Conservation (phyloP, 2,329 filamentous ascomycete species). For the Curvularia eragrostidis region DNA sequence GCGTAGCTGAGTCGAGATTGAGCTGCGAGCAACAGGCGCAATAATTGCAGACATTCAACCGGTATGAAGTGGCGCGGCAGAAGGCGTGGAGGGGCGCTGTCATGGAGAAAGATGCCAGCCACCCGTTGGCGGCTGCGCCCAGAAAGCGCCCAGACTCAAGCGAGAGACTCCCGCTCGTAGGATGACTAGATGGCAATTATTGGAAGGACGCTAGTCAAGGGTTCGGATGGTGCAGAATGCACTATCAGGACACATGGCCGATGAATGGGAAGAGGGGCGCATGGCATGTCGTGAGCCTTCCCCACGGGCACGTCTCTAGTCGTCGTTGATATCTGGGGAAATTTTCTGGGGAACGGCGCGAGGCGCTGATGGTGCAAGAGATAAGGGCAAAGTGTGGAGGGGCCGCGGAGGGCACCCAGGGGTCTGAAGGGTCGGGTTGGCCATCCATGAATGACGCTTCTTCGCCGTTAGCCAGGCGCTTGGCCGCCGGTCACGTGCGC, state of each 20-base stretch:
- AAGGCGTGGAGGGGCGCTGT: constrained; percentile 6
- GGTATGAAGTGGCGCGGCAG: neutral
- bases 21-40: constrained; percentile 4
- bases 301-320: constrained; percentile 9
- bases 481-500: constrained; percentile 4
- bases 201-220: constrained; percentile 9
- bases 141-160: constrained; percentile 12
- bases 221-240: constrained; percentile 6
- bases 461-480: constrained; percentile 8
- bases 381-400: constrained; percentile 9
- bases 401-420: neutral
- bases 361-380: constrained; percentile 11
- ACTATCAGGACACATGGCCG: constrained; percentile 3
- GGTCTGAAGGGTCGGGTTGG: constrained; percentile 1
- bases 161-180: constrained; percentile 10
- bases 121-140: constrained; percentile 11
- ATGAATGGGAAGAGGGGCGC: neutral
- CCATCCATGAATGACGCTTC: neutral
- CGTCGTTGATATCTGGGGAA: constrained; percentile 9
- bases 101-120: constrained; percentile 9
- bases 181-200: constrained; percentile 2
- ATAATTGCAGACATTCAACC: constrained; percentile 15
- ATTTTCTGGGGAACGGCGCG: constrained; percentile 10
- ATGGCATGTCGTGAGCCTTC: constrained; percentile 7
- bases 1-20: neutral